Evolutionary conservation across 2,329 filamentous ascomycete species (phyloP).

Genomic region (Pleoardoris graminearum): DNA sequence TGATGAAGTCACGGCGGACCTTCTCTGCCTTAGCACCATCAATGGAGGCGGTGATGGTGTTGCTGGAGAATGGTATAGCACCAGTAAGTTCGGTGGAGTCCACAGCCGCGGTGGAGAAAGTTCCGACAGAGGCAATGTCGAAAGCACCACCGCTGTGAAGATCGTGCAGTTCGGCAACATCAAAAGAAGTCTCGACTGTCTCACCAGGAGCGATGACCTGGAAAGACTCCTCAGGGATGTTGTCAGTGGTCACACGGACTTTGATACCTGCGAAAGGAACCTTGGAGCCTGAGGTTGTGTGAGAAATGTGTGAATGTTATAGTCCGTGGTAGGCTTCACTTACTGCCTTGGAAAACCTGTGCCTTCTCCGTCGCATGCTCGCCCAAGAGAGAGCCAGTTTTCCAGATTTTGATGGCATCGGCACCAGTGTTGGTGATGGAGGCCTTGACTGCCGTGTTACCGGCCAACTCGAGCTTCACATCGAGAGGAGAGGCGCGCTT

Average conservation of each 20-base stretch:
- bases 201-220: conserved; percentile 50
- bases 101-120: conserved; percentile 58
- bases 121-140: conserved; percentile 57
- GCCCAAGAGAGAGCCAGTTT: conserved; percentile 56
- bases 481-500: conserved; percentile 41
- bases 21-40: conserved; percentile 58
- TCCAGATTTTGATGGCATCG: conserved; percentile 53
- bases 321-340: conserved; percentile 14
- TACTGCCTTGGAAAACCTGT: conserved; percentile 52
- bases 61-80: conserved; percentile 59
- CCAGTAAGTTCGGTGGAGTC: conserved; percentile 57
- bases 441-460: conserved; percentile 56
- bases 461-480: conserved; percentile 51
- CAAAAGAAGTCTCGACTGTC: conserved; percentile 56
- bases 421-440: conserved; percentile 56
- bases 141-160: conserved; percentile 54
- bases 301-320: not conserved
- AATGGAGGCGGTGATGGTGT: conserved; percentile 58
- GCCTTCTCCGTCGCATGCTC: conserved; percentile 55
- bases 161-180: conserved; percentile 59
- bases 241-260: conserved; percentile 49
- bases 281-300: conserved; percentile 35
- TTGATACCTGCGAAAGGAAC: conserved; percentile 56
- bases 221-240: conserved; percentile 55
- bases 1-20: conserved; percentile 51